Percentiles rank a stretch among this genome's conserved stretches.
phyloP scores from a whole-genome alignment of 108 stramenopile species.

The Parietichytrium sp. region DNA sequence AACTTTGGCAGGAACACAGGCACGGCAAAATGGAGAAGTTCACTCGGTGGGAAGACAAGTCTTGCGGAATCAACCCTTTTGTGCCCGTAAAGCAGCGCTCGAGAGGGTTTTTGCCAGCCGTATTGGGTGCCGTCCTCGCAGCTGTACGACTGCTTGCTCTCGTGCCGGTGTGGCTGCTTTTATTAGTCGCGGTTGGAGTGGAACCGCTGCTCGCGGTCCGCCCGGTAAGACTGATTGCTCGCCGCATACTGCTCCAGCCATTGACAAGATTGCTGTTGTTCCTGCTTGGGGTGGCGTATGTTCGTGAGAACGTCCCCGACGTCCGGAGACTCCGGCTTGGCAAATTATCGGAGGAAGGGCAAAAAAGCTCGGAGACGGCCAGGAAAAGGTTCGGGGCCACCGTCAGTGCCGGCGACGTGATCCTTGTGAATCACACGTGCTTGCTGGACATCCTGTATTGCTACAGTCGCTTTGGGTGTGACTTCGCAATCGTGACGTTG shows the following conservation, averaged over 20 bases:
- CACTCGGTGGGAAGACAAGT: slow-evolving; percentile 35
- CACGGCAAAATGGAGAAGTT: slow-evolving; percentile 13
- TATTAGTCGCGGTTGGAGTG: neutral
- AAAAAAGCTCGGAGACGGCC: neutral
- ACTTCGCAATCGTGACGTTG: neutral
- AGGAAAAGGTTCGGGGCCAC: neutral
- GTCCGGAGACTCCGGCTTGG: slow-evolving; percentile 8
- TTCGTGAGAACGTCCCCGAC: neutral
- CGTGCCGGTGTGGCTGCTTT: neutral
- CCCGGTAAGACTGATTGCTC: neutral
- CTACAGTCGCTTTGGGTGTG: neutral
- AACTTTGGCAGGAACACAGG: neutral
- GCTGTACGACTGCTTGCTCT: neutral
- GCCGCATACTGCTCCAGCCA: neutral
- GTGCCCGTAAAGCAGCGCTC: neutral
- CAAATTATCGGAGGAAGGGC: neutral
- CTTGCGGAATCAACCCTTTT: slow-evolving; percentile 37
- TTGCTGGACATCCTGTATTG: neutral
- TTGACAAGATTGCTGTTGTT: neutral
- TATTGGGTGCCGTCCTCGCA: neutral
- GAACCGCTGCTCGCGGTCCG: neutral
- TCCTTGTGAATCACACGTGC: neutral
- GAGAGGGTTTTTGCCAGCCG: neutral
- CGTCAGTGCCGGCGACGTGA: neutral
- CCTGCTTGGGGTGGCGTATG: neutral